Percentiles rank a stretch among this genome's conserved stretches.
These are phyloP conservation scores for Penicillium griseofulvum DNA, from an alignment of 2,329 filamentous ascomycete species.

Conservation along the genomic window DNA sequence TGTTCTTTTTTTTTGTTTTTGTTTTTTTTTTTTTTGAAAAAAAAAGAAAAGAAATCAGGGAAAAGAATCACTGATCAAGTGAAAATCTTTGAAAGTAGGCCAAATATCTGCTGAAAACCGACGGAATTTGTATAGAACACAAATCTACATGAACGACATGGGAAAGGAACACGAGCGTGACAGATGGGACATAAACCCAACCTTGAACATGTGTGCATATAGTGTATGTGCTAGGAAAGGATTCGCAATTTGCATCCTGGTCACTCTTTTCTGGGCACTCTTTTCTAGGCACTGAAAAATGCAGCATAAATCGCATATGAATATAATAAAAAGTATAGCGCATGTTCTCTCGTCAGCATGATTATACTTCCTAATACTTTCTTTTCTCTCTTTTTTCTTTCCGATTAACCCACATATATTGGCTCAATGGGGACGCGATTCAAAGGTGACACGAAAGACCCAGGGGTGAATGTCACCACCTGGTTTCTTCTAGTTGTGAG, in stretches of 20 bases:
- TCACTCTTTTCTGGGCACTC: neutral
- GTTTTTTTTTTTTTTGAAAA: no score
- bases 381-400: neutral
- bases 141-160: no score
- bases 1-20: no score
- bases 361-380: neutral
- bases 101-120: neutral
- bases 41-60: no score
- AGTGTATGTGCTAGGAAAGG: neutral
- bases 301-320: neutral
- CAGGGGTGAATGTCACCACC: slow-evolving; percentile 22
- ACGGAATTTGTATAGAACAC: neutral
- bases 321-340: neutral
- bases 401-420: neutral
- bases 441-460: slow-evolving; percentile 19
- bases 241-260: neutral
- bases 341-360: neutral
- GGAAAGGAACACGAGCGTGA: neutral
- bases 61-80: no score
- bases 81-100: no score
- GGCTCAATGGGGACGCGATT: slow-evolving; percentile 22
- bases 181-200: neutral
- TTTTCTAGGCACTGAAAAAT: neutral
- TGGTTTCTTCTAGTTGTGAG: slow-evolving; percentile 22
- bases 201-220: no score